Conservation (phyloP, 495 filamentous ascomycete species). For the Podospora conica region DNA sequence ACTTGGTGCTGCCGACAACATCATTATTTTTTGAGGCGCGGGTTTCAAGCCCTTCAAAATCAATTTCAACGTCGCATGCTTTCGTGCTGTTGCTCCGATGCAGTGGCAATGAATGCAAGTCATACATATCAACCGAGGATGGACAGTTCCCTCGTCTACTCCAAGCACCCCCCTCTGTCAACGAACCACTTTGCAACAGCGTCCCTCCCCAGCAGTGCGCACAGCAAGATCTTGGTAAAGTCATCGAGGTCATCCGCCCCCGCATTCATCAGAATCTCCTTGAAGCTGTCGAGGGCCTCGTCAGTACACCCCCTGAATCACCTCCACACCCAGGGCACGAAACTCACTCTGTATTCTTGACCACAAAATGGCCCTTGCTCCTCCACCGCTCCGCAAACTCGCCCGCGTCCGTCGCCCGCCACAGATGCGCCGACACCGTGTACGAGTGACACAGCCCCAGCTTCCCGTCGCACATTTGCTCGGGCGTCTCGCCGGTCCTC, state of each 20-base stretch:
- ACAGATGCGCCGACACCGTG: slow-evolving; percentile 44
- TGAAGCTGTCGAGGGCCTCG: neutral
- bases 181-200: neutral
- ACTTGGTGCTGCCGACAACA: too few relatives aligned
- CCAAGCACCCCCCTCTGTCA: neutral
- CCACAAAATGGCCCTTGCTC: slow-evolving; percentile 39
- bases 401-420: slow-evolving; percentile 37
- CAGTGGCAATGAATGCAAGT: neutral
- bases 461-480: slow-evolving; percentile 27
- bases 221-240: neutral
- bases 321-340: neutral
- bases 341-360: slow-evolving; percentile 31
- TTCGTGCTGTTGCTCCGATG: neutral
- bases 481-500: neutral
- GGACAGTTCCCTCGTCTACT: neutral
- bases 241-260: neutral
- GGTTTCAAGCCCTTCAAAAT: too few relatives aligned
- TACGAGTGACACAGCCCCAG: slow-evolving; percentile 34
- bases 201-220: neutral
- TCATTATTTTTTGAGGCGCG: too few relatives aligned
- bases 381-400: slow-evolving; percentile 46
- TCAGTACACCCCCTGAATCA: too few relatives aligned
- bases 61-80: neutral
- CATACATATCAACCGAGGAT: neutral
- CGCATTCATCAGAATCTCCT: neutral